Evolutionary conservation across 768 basidiomycete species (phyloP).

Genomic region (Lactifluus subvellereus): DNA sequence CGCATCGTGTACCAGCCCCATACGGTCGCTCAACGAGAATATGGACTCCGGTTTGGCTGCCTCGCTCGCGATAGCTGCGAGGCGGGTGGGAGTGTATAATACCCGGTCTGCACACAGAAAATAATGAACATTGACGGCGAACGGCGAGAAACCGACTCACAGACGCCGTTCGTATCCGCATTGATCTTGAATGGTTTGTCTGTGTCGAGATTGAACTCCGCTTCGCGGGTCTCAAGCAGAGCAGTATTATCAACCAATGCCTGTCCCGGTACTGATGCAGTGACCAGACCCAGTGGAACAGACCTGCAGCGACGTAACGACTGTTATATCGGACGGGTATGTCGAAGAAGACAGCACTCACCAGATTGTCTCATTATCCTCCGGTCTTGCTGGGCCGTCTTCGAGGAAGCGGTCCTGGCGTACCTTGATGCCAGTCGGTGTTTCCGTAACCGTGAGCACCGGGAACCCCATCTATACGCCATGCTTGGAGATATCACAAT

Average conservation of each 20-base stretch:
- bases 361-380: constrained; percentile 90
- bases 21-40: constrained; percentile 80
- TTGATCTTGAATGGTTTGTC: constrained; percentile 85
- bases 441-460: constrained; percentile 80
- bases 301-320: constrained; percentile 43
- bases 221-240: constrained; percentile 65
- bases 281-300: constrained; percentile 70
- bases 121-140: not conserved
- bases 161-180: constrained; percentile 82
- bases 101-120: constrained; percentile 58
- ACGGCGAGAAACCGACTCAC: constrained; percentile 40
- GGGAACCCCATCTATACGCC: constrained; percentile 68
- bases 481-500: not conserved
- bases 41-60: constrained; percentile 58
- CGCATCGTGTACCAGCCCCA: constrained; percentile 83
- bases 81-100: constrained; percentile 73
- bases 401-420: constrained; percentile 91
- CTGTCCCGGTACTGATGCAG: constrained; percentile 55
- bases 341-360: constrained; percentile 26
- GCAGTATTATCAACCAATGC: constrained; percentile 51
- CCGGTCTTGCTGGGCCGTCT: constrained; percentile 67
- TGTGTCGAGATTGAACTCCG: constrained; percentile 64
- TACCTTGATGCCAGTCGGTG: constrained; percentile 61
- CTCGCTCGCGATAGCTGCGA: constrained; percentile 72
- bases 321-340: not conserved